Evolutionary conservation across 2,329 filamentous ascomycete genomes (phyloP).

Genomic region (Pestalotiopsis sp.): DNA sequence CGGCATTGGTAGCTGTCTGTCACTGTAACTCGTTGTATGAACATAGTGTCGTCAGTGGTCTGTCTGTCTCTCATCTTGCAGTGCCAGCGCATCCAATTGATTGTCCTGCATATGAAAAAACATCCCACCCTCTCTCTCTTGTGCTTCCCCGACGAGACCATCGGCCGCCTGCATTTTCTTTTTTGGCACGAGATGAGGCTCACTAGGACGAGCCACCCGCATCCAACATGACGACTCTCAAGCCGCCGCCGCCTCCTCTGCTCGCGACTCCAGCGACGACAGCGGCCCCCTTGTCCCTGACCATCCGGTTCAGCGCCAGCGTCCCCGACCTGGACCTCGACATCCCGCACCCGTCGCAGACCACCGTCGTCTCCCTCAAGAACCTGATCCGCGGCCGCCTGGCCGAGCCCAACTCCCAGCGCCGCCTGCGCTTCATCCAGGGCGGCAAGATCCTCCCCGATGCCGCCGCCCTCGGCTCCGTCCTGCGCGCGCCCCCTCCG

Average conservation of each 20-base stretch:
- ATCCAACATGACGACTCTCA: constrained; percentile 19
- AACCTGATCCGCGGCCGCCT: constrained; percentile 77
- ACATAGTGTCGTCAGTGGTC: neutral
- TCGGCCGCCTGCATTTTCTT: neutral
- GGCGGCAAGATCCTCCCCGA: constrained; percentile 86
- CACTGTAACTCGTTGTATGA: neutral
- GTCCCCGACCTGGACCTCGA: constrained; percentile 82
- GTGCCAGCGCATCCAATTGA: neutral
- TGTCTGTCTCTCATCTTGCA: neutral
- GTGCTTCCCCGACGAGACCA: neutral
- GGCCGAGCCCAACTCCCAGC: constrained; percentile 60
- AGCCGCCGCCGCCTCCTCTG: constrained; percentile 20
- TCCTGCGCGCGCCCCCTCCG: constrained; percentile 65
- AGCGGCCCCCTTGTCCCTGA: constrained; percentile 66
- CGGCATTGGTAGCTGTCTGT: neutral
- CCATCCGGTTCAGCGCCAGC: constrained; percentile 86
- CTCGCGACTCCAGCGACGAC: constrained; percentile 8
- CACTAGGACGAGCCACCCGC: neutral
- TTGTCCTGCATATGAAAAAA: neutral
- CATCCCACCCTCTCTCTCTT: neutral
- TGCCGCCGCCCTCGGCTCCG: constrained; percentile 65
- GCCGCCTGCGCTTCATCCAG: constrained; percentile 86
- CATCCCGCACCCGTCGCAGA: constrained; percentile 67
- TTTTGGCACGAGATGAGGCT: neutral
- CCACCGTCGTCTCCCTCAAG: constrained; percentile 79